Evolutionary conservation across 2,329 filamentous ascomycete species (phyloP), one percentile per base, ranked within the genome.

Genomic region (Arthrobotrys megalospora): DNA sequence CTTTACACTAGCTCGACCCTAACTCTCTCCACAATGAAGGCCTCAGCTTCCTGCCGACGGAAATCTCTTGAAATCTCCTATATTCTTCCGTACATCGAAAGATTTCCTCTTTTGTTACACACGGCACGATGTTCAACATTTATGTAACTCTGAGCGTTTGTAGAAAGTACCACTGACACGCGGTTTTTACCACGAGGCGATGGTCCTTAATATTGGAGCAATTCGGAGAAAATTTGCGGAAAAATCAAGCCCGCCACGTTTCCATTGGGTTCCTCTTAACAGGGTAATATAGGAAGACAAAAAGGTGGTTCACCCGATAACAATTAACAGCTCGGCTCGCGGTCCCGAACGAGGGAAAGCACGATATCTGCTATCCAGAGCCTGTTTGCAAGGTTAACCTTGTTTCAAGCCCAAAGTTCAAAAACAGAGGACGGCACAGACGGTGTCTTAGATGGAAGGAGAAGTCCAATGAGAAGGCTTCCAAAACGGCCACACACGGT

Each of bases 221-320:
- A 78, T 58, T 78, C 75, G 75, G 75, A 78, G 75, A 78, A 78
- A 78, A 78, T 78, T 78, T 78, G 75, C 75, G 75, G 75, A 78
- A 78, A 78, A 78, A 78, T 78, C 75, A 78, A 68, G 75, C 67
- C 75, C 75, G 75, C 75, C 75, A 78, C 75, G 75, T 78, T 78
- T 72, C 75, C 63, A 78, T 72, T 78, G 60, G 67, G 50, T 76
- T 68, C 52, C 52, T 72, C 75, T 71, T 71, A 65, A 67, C 73
- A 60, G 67, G 73, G 73, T 58, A 67, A 60, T 71, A 77, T 71
- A 71, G 62, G 66, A 62, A 58, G 53, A 21, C 48, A 52, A 67
- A 63, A 68, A 65, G 66, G 67, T 50, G 67, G 45, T 72, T 78
- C 75, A 47, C 75, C 75, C 67, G 67, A 67, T 67, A 71, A 78